Conservation (phyloP, 805 yeast genomes). For the Starmerella bombicola region DNA sequence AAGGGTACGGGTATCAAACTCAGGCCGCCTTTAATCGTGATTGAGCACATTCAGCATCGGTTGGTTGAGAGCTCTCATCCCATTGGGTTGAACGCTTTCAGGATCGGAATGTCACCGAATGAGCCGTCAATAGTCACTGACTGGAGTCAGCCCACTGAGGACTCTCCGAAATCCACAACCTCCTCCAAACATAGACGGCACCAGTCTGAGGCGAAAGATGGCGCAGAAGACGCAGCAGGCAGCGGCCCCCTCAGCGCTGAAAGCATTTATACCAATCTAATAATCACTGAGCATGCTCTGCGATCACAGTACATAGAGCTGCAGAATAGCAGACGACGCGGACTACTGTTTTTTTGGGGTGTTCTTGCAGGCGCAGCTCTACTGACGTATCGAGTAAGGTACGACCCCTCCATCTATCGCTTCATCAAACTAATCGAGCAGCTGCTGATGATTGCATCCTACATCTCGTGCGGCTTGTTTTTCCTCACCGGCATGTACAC, state of each 20-base stretch:
- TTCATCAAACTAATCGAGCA: constrained; percentile 28
- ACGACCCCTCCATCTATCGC: constrained; percentile 30
- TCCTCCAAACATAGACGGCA: too few species aligned
- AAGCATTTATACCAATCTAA: constrained; percentile 37
- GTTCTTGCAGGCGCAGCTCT: constrained; percentile 24
- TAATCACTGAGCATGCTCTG: constrained; percentile 75
- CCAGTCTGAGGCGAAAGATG: too few species aligned
- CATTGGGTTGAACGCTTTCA: too few species aligned
- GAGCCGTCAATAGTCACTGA: too few species aligned
- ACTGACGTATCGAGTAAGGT: constrained; percentile 26
- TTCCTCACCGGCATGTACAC: constrained; percentile 82
- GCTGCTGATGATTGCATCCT: constrained; percentile 42
- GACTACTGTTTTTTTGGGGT: constrained; percentile 38
- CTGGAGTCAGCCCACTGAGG: too few species aligned
- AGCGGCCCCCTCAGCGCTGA: constrained; percentile 10
- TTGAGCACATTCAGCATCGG: too few species aligned
- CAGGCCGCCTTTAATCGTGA: too few species aligned
- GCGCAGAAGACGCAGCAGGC: too few species aligned
- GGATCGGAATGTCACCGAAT: too few species aligned
- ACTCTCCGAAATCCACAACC: too few species aligned
- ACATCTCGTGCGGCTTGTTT: constrained; percentile 61
- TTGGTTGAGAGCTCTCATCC: too few species aligned
- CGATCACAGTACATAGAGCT: constrained; percentile 71
- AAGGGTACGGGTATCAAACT: too few species aligned
- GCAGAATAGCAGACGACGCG: constrained; percentile 49